phyloP scores from a whole-genome alignment of 768 basidiomycete species.

The Artomyces pyxidatus region DNA sequence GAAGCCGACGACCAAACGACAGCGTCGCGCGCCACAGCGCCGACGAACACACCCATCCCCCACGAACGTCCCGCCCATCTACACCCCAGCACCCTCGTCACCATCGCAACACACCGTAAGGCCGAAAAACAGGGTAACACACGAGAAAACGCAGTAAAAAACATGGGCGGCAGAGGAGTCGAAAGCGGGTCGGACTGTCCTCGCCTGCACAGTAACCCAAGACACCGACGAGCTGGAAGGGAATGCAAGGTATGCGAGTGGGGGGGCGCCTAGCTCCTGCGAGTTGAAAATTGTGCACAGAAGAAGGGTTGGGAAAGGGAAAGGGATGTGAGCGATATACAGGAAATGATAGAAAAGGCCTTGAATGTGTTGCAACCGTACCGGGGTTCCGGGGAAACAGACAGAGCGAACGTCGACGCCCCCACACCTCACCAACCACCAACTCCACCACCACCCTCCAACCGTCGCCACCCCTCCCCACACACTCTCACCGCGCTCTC shows the following conservation, averaged over 20 bases:
- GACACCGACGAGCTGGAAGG: neutral
- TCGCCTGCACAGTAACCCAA: neutral
- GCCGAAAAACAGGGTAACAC: neutral
- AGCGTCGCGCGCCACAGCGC: no score
- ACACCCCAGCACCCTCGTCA: no score
- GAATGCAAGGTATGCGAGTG: neutral
- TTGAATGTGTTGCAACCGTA: no score
- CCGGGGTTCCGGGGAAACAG: neutral
- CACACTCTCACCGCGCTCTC: neutral
- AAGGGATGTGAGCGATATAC: neutral
- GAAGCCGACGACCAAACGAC: no score
- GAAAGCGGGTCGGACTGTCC: no score
- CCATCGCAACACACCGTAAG: neutral
- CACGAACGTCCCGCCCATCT: neutral
- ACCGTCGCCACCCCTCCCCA: neutral
- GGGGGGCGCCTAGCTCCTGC: neutral
- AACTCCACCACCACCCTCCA: neutral
- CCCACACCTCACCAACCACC: neutral
- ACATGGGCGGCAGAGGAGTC: no score
- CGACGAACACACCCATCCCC: neutral
- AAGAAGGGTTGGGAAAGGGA: neutral
- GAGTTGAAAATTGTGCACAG: neutral
- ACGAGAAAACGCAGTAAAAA: neutral
- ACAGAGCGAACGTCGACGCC: neutral
- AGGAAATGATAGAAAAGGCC: neutral